phyloP scores from a whole-genome alignment of 495 filamentous ascomycete species.

The Podospora australis region DNA sequence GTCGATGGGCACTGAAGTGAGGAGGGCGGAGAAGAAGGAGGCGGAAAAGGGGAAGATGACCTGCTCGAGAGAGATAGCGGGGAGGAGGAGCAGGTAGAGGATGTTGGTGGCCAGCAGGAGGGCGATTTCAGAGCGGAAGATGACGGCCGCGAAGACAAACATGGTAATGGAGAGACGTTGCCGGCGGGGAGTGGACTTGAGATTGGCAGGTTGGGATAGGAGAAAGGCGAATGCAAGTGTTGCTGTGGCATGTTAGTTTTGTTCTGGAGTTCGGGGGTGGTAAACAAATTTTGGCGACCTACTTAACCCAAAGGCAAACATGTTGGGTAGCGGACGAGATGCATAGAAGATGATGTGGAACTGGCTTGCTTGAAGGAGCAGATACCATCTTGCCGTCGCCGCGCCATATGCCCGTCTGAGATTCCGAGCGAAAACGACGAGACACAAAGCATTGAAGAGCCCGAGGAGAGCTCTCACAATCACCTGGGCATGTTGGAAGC shows the following conservation, averaged over 20 bases:
- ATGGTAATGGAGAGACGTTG: constrained; percentile 58
- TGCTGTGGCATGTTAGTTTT: constrained; percentile 41
- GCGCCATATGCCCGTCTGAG: constrained; percentile 64
- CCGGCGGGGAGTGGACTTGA: constrained; percentile 25
- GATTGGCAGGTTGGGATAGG: constrained; percentile 45
- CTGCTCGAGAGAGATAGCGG: constrained; percentile 49
- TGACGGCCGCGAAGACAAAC: constrained; percentile 71
- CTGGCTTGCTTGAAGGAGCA: constrained; percentile 73
- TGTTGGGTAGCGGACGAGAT: constrained; percentile 87
- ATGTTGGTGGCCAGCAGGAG: constrained; percentile 62
- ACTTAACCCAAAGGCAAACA: constrained; percentile 88
- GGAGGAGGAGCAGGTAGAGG: constrained; percentile 49
- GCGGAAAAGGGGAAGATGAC: constrained; percentile 63
- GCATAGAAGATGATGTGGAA: constrained; percentile 96
- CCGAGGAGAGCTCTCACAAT: constrained; percentile 74
- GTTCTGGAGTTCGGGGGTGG: constrained; percentile 1
- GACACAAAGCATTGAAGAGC: constrained; percentile 61
- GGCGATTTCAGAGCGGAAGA: constrained; percentile 88
- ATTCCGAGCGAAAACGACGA: constrained; percentile 57
- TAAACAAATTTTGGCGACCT: constrained; percentile 20
- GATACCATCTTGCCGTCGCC: constrained; percentile 70
- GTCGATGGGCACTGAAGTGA: constrained; percentile 66
- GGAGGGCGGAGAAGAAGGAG: constrained; percentile 56
- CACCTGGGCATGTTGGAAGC: constrained; percentile 40
- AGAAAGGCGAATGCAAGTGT: constrained; percentile 66